A percentile compares a stretch with the other conserved stretches of the same genome.
These are phyloP conservation scores for Bombardia bombarda DNA, from an alignment of 495 filamentous ascomycete species.

Conservation along the genomic window DNA sequence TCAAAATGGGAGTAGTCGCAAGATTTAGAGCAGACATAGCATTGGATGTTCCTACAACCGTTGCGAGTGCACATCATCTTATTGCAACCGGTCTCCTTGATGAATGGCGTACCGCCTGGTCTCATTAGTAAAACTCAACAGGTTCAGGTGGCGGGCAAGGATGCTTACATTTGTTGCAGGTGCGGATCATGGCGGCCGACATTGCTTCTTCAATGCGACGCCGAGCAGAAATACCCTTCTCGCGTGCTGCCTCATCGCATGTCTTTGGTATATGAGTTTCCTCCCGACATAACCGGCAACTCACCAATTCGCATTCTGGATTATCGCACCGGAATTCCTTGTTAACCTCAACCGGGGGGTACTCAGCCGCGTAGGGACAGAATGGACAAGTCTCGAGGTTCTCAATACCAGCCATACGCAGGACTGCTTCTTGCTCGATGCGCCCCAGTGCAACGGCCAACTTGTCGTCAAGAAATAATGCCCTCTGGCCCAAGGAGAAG, in stretches of 20 bases:
- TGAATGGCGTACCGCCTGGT: slow-evolving; percentile 48
- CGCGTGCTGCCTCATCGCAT: slow-evolving; percentile 61
- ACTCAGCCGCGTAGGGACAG: slow-evolving; percentile 72
- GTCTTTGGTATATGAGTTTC: slow-evolving; percentile 67
- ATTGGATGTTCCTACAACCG: slow-evolving; percentile 53
- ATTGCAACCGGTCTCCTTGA: slow-evolving; percentile 79
- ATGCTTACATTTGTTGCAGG: slow-evolving; percentile 56
- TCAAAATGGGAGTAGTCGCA: slow-evolving; percentile 47
- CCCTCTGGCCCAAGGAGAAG: slow-evolving; percentile 39
- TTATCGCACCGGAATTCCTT: slow-evolving; percentile 68
- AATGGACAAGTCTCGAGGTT: slow-evolving; percentile 69
- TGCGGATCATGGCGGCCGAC: slow-evolving; percentile 68
- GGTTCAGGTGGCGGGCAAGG: background rate
- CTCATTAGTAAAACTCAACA: too few relatives aligned
- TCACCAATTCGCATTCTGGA: slow-evolving; percentile 54
- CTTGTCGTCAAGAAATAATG: slow-evolving; percentile 50
- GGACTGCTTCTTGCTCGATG: slow-evolving; percentile 59
- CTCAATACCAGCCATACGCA: slow-evolving; percentile 57
- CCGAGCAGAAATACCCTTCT: slow-evolving; percentile 48
- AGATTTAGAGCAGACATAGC: slow-evolving; percentile 65
- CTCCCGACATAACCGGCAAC: slow-evolving; percentile 65
- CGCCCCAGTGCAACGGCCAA: slow-evolving; percentile 50
- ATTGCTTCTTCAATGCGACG: slow-evolving; percentile 76
- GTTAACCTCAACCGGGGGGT: slow-evolving; percentile 56
- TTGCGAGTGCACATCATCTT: slow-evolving; percentile 60